Percentiles rank a stretch among this genome's conserved stretches.
Evolutionary conservation across 1,139 yeast species (phyloP).

Genomic region (Debaryomyces singareniensis): DNA sequence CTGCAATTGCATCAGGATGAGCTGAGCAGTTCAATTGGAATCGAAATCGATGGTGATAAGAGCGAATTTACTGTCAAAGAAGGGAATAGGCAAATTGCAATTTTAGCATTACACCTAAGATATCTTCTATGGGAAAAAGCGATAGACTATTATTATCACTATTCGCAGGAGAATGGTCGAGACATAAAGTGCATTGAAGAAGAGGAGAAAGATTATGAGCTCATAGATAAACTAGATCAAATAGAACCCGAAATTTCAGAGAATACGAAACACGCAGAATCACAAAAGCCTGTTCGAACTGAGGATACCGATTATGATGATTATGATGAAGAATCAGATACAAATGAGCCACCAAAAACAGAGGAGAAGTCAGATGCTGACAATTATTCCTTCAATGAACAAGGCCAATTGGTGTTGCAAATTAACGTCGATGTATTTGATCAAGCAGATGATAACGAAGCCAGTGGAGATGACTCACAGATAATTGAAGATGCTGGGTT

Average conservation of each 20-base stretch:
- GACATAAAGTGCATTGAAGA: slow-evolving; percentile 23
- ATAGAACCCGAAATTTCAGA: slow-evolving; percentile 13
- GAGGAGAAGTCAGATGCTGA: slow-evolving; percentile 9
- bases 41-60: slow-evolving; percentile 15
- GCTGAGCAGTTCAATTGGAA: slow-evolving; percentile 6
- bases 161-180: slow-evolving; percentile 23
- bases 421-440: slow-evolving; percentile 24
- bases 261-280: slow-evolving; percentile 13
- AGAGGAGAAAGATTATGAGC: slow-evolving; percentile 31
- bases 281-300: slow-evolving; percentile 5
- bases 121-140: slow-evolving; percentile 74
- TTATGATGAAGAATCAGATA: slow-evolving; percentile 29
- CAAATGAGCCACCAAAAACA: slow-evolving; percentile 26
- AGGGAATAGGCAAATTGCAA: slow-evolving; percentile 44
- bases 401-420: slow-evolving; percentile 23
- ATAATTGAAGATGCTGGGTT: background rate
- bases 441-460: slow-evolving; percentile 7
- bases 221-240: slow-evolving; percentile 28
- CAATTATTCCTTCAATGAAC: slow-evolving; percentile 14
- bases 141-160: slow-evolving; percentile 44
- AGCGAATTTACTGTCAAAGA: slow-evolving; percentile 13
- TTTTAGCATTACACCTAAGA: slow-evolving; percentile 57
- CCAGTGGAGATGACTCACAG: slow-evolving; percentile 5
- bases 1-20: slow-evolving; percentile 1
- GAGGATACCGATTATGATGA: slow-evolving; percentile 36